These are phyloP conservation scores for Pseudodiploospora longispora DNA, from an alignment of 2,329 filamentous ascomycete species.

Conservation along the genomic window DNA sequence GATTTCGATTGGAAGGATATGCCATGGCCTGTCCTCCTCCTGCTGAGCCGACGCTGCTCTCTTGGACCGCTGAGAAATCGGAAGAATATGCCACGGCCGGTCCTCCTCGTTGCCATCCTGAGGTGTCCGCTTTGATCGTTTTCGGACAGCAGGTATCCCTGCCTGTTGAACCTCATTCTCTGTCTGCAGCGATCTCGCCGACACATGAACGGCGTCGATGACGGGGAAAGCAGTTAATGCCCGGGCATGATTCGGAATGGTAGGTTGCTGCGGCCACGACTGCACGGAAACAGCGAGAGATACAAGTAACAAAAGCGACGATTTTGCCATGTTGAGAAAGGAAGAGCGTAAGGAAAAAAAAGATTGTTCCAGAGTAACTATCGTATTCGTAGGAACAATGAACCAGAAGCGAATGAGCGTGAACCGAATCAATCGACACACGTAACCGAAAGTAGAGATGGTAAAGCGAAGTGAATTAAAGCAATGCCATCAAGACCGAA, in stretches of 20 bases:
- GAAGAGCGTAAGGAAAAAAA: not conserved
- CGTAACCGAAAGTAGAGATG: too few species aligned
- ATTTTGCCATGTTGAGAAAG: conserved; percentile 4
- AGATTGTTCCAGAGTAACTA: not conserved
- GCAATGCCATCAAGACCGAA: too few species aligned
- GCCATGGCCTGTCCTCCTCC: not conserved
- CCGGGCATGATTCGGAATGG: conserved; percentile 5
- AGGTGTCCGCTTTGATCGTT: too few species aligned
- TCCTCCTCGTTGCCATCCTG: too few species aligned
- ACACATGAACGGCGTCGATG: not conserved
- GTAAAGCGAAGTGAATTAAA: too few species aligned
- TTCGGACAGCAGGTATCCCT: not conserved
- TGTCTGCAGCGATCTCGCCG: conserved; percentile 1
- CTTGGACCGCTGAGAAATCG: too few species aligned
- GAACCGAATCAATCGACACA: too few species aligned
- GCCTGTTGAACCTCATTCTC: not conserved
- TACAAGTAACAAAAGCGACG: conserved; percentile 5
- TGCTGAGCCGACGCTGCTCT: too few species aligned
- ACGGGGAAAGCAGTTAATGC: conserved; percentile 4
- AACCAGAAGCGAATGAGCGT: too few species aligned
- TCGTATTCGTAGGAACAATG: too few species aligned
- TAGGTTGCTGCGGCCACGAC: conserved; percentile 9
- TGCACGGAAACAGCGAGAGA: conserved; percentile 6
- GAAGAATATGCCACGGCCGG: too few species aligned
- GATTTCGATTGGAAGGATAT: conserved; percentile 1